phyloP scores from a whole-genome alignment of 116 monocot genomes.

The Posidonia oceanica region DNA sequence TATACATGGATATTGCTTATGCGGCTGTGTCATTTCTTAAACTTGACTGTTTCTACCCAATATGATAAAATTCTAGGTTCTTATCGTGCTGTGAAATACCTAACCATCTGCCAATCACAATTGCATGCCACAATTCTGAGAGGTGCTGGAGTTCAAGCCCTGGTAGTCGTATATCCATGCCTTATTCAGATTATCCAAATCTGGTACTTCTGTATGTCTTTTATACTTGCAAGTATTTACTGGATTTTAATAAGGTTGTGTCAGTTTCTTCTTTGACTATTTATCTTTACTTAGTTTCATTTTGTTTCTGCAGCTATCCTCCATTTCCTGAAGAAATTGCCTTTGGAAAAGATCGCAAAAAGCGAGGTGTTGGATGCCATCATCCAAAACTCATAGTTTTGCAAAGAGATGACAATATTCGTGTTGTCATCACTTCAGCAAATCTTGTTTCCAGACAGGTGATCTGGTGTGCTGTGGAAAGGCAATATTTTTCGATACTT shows the following conservation, averaged over 20 bases:
- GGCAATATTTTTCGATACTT: neutral
- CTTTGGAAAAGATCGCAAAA: slow-evolving; percentile 67
- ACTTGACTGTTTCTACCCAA: neutral
- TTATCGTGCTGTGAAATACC: slow-evolving; percentile 56
- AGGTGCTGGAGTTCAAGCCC: slow-evolving; percentile 54
- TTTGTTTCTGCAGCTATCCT: slow-evolving; percentile 14
- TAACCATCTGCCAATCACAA: slow-evolving; percentile 53
- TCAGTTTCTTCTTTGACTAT: neutral
- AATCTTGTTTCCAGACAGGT: slow-evolving; percentile 80
- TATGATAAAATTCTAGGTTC: slow-evolving; percentile 35
- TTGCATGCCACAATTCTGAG: slow-evolving; percentile 63
- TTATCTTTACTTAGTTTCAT: neutral
- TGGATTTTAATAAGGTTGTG: neutral
- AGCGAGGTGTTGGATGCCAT: slow-evolving; percentile 78
- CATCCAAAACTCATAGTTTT: slow-evolving; percentile 75
- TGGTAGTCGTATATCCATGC: slow-evolving; percentile 39
- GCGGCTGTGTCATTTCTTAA: neutral
- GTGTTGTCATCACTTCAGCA: slow-evolving; percentile 74
- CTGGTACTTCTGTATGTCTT: slow-evolving; percentile 47
- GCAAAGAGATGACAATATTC: slow-evolving; percentile 58
- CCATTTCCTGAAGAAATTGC: slow-evolving; percentile 76
- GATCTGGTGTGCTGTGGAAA: neutral
- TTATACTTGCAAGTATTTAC: neutral
- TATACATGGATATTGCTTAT: neutral
- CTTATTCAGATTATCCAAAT: slow-evolving; percentile 60